These are phyloP conservation scores for Aspergillus nomiae DNA, from an alignment of 2,329 filamentous ascomycete species.

Conservation along the genomic window DNA sequence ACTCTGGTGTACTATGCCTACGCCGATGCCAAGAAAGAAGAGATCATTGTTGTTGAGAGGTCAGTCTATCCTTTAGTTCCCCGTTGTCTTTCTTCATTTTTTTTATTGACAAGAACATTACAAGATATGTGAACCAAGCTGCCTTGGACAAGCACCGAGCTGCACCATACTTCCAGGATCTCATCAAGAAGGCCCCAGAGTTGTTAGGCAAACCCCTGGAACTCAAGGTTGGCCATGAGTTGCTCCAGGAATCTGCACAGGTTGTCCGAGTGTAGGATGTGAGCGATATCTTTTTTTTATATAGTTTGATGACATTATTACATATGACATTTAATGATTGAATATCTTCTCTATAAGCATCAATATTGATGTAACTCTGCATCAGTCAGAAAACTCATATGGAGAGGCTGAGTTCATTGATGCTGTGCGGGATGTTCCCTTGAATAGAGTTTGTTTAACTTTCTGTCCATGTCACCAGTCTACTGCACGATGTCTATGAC, in stretches of 20 bases:
- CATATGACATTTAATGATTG: background rate
- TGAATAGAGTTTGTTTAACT: background rate
- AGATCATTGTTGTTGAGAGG: constrained; percentile 1
- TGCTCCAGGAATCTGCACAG: background rate
- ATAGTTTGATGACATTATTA: background rate
- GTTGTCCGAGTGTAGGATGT: background rate
- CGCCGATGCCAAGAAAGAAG: background rate
- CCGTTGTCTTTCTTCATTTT: too few relatives aligned
- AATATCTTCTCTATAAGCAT: background rate
- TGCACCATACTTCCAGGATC: background rate
- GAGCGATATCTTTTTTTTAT: background rate
- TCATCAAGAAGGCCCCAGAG: background rate
- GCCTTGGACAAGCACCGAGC: background rate
- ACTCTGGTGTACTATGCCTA: background rate
- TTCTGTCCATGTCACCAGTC: background rate
- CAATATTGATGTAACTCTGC: background rate
- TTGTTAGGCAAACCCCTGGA: background rate
- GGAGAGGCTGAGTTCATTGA: background rate
- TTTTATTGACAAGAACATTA: background rate
- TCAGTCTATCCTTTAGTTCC: background rate
- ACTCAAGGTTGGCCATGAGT: background rate
- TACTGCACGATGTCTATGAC: too few relatives aligned
- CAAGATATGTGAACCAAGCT: background rate
- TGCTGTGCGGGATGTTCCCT: background rate
- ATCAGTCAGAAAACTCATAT: background rate